A percentile compares a stretch with the other conserved stretches of the same genome.
Evolutionary conservation across 352 stramenopile species (phyloP).

Genomic region (Elongisporangium senticosum): DNA sequence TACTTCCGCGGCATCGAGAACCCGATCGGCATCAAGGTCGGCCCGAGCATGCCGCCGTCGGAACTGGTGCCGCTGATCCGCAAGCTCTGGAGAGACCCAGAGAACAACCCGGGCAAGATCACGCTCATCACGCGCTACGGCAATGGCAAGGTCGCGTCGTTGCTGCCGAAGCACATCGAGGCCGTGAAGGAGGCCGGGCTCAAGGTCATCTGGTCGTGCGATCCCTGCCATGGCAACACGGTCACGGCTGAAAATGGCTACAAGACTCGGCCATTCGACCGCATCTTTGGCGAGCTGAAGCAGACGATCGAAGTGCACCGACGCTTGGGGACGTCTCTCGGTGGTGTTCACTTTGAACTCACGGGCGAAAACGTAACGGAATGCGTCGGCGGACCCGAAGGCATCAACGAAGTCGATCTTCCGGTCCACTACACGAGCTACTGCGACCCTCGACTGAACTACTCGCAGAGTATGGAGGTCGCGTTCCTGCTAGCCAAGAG

Average conservation of each 20-base stretch:
- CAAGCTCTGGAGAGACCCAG: conserved; percentile 92
- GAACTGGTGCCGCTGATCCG: conserved; percentile 95
- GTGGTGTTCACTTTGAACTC: conserved; percentile 96
- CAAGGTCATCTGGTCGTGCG: conserved; percentile 96
- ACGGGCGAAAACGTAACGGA: conserved; percentile 99
- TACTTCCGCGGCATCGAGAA: conserved; percentile 98
- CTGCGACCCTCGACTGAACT: conserved; percentile 98
- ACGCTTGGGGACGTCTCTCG: conserved; percentile 90
- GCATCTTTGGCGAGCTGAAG: conserved; percentile 94
- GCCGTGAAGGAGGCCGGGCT: conserved; percentile 93
- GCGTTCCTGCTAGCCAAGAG: conserved; percentile 96
- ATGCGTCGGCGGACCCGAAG: conserved; percentile 95
- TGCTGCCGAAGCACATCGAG: conserved; percentile 94
- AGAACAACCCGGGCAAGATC: conserved; percentile 92
- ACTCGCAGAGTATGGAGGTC: conserved; percentile 97
- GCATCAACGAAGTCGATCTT: conserved; percentile 92
- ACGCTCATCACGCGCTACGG: conserved; percentile 98
- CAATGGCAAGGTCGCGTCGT: conserved; percentile 88
- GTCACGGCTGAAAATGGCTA: conserved; percentile 93
- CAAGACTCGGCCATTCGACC: conserved; percentile 97
- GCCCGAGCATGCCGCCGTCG: conserved; percentile 92
- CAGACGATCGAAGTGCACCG: conserved; percentile 98
- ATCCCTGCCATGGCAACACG: conserved; percentile 98
- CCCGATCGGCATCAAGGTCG: conserved; percentile 98
- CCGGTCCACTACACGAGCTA: conserved; percentile 94